phyloP scores from a whole-genome alignment of 2,329 filamentous ascomycete genomes.

The Colletotrichum sp. region DNA sequence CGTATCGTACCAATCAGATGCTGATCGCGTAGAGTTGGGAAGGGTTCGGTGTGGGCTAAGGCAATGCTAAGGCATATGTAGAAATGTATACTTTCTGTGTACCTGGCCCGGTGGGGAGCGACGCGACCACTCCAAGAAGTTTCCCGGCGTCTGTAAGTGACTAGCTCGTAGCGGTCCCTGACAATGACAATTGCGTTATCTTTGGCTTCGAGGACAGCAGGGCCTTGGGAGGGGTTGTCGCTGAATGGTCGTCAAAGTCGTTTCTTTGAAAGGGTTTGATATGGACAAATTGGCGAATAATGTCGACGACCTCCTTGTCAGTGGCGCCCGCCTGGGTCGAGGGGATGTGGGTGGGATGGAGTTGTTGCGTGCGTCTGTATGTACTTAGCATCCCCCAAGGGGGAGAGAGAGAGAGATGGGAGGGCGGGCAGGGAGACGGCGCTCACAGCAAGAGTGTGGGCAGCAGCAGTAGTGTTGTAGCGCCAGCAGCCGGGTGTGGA shows the following conservation, averaged over 20 bases:
- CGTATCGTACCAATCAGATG: constrained; percentile 37
- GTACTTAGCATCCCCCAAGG: neutral
- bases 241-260: neutral
- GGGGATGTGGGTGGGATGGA: neutral
- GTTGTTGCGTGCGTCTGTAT: neutral
- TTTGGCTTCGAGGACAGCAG: neutral
- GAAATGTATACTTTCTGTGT: neutral
- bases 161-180: neutral
- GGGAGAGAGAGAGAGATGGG: neutral
- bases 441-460: neutral
- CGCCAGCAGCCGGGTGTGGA: neutral
- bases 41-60: constrained; percentile 6
- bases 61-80: constrained; percentile 7
- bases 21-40: constrained; percentile 32
- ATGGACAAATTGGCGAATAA: neutral
- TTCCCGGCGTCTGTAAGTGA: constrained; percentile 3
- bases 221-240: neutral
- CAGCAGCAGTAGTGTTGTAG: neutral
- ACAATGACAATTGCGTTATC: constrained; percentile 7
- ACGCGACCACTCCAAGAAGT: constrained; percentile 4
- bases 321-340: neutral
- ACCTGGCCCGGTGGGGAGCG: constrained; percentile 5
- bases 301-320: neutral
- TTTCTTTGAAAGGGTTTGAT: neutral
- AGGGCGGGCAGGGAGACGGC: neutral